These are phyloP conservation scores for carrot (Daucus carota) DNA, from an alignment of 129 eudicot species.

Conservation along the genomic window DH1_v3.0 NC_030383.2:60750501-60751000, in stretches of 20 bases:
- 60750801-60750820: constrained; percentile 53
- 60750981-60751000: constrained; percentile 34
- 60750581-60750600: no score
- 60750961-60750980: neutral
- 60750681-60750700: neutral
- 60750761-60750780: neutral
- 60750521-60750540: no score
- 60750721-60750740: neutral
- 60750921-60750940: constrained; percentile 14
- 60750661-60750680: no score
- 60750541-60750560: no score
- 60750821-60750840: constrained; percentile 59
- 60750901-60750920: constrained; percentile 87
- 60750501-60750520: no score
- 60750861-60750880: constrained; percentile 86
- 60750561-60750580: no score
- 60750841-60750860: constrained; percentile 67
- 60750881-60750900: constrained; percentile 96
- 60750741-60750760: neutral
- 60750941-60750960: neutral
- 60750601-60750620: no score
- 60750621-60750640: no score
- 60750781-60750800: constrained; percentile 94
- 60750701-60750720: neutral
- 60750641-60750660: no score